Evolutionary conservation across 2,329 filamentous ascomycete species (phyloP), one percentile per base, ranked within the genome.

Genomic region (Bipolaris zeicola): DNA sequence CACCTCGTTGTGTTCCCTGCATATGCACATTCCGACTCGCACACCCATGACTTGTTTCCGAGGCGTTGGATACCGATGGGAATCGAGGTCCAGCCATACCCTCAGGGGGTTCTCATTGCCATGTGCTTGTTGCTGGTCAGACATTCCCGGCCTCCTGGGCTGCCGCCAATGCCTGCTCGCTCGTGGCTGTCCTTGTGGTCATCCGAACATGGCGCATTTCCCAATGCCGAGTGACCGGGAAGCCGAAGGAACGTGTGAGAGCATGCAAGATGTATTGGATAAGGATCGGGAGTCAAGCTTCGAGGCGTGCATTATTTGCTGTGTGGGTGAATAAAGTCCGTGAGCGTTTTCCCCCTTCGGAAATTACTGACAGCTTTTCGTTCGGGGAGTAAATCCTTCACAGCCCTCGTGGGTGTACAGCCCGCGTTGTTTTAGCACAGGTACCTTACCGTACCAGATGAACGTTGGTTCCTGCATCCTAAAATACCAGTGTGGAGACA

Each of bases 161-260:
- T 41, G 44, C 43, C 24, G 43, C 46, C 45, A 61, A 62, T 49
- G 56, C 55, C 51, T 26, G 36, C 45, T 31, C 37, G 55, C 66
- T 67, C 63, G 63, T 70, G 65, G 63, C 39, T 42, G 18, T 26
- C 13, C 50, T 52, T 47, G 48, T 43, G 24, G 65, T 69, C 37
- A 57, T 60, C 63, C 68, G 46, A 63, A 55, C 60, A 55, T 64
- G 66, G 64, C 64, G 61, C 58, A 64, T 62, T 52, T 55, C 60
- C 64, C 63, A 61, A 63, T 56, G 55, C 58, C 60, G 61, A 66
- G 46, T 33, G 41, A 46, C 49, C 38, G 50, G 26, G 53, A 38
- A 42, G 31, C 51, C 48, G 55, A 52, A 43, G 31, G 33, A 63
- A 61, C 53, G 57, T 61, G 58, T 64, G 50, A 28, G 36, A 20